Base-by-base conservation (phyloP, 2,329 filamentous ascomycete genomes). In the Hymenoscyphus repandus region DNA sequence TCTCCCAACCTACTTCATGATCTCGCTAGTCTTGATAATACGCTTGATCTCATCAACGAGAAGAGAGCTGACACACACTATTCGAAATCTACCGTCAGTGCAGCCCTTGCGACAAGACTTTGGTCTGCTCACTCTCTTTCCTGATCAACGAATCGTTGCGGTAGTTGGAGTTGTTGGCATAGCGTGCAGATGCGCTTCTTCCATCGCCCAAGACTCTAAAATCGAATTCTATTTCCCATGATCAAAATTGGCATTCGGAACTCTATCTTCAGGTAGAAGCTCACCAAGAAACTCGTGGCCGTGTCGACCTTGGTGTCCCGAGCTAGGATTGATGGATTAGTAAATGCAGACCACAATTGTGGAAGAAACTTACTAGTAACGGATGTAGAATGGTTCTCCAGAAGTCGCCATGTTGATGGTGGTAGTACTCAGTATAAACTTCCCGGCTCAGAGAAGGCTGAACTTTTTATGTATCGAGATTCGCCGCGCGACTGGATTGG, bases 131-230 rank as follows among this genome's bases (percentile, higher is more conserved):
- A 96, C 93, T 99, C 76, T 99, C 93, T 91, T 99, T 99, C 59
- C 93, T 87, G 67, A 99, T 99, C 62, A 99, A 75, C 57, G 91
- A 96, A 69, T 99, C 93, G 72, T 99, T 99, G 66, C 93, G 85
- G 74, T 99, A 99, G 73, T 99, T 99, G 51, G 92, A 97, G 72
- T 99, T 99, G 78, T 99, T 99, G 58, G 93, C 93, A 73, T 99
- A 99, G 71, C 93, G 85, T 31, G 92, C 90, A 47, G 93, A 88
- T 6, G 93, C 93, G 67, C 91, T 96, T 55, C 89, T 83, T 46
- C 93, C 93, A 68, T 99, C 93, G 49, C 90, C 90, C 41, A 97
- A 81, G 20, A 90, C 89, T 50, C 92, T 82, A 65, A 99, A 93
- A 69, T 99, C 93, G 69, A 99, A 99, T 71, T 99, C 92, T 97